These are phyloP conservation scores for Anisodus acutangulus DNA, from an alignment of 257 asterid genomes.

Conservation along the genomic window DNA sequence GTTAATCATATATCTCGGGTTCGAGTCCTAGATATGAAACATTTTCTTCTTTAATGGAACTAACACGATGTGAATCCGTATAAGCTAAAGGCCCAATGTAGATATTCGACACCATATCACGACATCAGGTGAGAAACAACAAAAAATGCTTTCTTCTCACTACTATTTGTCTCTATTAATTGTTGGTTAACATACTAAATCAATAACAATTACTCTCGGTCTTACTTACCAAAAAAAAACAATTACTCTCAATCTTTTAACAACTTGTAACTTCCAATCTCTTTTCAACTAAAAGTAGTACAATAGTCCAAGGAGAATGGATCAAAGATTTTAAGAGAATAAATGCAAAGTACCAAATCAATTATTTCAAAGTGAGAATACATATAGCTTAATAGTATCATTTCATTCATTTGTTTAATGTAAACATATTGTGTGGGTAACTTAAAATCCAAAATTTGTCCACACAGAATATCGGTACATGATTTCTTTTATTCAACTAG, in stretches of 20 bases:
- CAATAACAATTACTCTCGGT: not conserved
- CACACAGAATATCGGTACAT: not conserved
- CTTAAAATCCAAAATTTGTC: not conserved
- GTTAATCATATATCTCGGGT: accelerated
- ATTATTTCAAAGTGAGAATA: not conserved
- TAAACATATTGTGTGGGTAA: not conserved
- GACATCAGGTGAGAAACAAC: not conserved
- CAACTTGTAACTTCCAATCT: not conserved
- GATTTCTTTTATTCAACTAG: constrained; percentile 9
- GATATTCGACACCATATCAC: not conserved
- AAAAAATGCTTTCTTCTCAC: not conserved
- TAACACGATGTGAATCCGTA: not conserved
- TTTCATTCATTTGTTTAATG: not conserved
- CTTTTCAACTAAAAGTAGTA: not conserved
- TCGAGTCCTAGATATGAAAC: not conserved
- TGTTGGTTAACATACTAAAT: not conserved
- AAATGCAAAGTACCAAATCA: not conserved
- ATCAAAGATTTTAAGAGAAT: not conserved
- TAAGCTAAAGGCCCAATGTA: not conserved
- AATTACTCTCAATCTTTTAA: not conserved
- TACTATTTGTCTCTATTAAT: not conserved
- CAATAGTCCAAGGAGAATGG: not conserved
- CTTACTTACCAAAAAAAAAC: too few relatives aligned
- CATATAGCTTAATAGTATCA: not conserved
- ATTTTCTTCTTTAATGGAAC: not conserved